Percentiles rank a stretch among this genome's conserved stretches.
phyloP scores from a whole-genome alignment of 257 asterid genomes.

The Penstemon davidsonii region DNA sequence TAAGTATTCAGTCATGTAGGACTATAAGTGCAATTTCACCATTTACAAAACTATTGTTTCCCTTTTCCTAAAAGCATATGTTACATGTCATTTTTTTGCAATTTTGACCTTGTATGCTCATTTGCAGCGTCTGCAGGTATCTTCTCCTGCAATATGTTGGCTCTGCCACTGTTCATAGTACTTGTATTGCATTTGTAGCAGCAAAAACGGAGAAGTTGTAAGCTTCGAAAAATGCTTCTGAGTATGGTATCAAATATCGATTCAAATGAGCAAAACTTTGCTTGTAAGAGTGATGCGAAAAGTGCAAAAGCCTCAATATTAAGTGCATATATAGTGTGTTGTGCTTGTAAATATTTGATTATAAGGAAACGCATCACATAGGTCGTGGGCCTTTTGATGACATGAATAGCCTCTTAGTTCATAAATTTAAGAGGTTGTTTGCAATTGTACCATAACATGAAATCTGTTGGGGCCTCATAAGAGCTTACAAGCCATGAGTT shows the following conservation, averaged over 20 bases:
- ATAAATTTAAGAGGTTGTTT: conserved; percentile 33
- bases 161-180: conserved; percentile 36
- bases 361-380: conserved; percentile 49
- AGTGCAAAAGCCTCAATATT: conserved; percentile 41
- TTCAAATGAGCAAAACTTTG: conserved; percentile 33
- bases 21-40: no score
- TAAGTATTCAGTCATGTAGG: no score
- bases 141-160: conserved; percentile 42
- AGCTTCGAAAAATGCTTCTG: not conserved
- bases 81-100: not conserved
- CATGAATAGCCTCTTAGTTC: conserved; percentile 46
- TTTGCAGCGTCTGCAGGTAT: conserved; percentile 65
- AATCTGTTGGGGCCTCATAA: no score
- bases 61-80: no score
- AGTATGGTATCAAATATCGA: not conserved
- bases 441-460: no score
- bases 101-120: conserved; percentile 10
- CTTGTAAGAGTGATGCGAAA: conserved; percentile 52
- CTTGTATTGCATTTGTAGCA: conserved; percentile 41
- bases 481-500: no score
- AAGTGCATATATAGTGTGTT: conserved; percentile 51
- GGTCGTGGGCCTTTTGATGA: conserved; percentile 72
- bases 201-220: conserved; percentile 28
- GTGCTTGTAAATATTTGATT: conserved; percentile 68
- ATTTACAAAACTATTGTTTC: no score